A percentile compares a stretch with the other conserved stretches of the same genome.
These are phyloP conservation scores for Asparagopsis taxiformis DNA, from an alignment of 31 red algal genomes.

Conservation along the genomic window DNA sequence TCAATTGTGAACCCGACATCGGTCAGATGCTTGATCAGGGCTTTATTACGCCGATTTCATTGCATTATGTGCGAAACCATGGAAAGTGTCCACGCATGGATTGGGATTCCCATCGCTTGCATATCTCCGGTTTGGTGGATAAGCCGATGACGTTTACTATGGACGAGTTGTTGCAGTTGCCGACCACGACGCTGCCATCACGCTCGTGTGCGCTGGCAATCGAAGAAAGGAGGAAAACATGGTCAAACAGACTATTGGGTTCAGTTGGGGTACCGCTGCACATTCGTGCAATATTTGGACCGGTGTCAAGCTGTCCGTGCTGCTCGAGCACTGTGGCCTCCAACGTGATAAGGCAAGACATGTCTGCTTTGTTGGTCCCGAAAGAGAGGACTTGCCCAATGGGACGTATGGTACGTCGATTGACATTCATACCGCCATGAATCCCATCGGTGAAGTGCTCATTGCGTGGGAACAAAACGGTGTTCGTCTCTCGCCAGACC, in stretches of 20 bases:
- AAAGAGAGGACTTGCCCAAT: slow-evolving; percentile 28
- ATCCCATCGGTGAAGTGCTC: slow-evolving; percentile 45
- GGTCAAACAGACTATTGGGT: slow-evolving; percentile 34
- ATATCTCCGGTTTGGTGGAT: slow-evolving; percentile 24
- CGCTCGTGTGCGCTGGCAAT: slow-evolving; percentile 69
- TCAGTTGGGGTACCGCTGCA: slow-evolving; percentile 53
- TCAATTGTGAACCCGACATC: slow-evolving; percentile 44
- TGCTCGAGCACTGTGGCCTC: slow-evolving; percentile 39
- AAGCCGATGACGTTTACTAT: slow-evolving; percentile 29
- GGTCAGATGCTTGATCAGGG: slow-evolving; percentile 12
- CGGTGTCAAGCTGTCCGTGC: slow-evolving; percentile 41
- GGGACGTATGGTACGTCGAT: slow-evolving; percentile 50
- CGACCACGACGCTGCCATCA: slow-evolving; percentile 30
- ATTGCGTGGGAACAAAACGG: slow-evolving; percentile 77
- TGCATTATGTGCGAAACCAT: slow-evolving; percentile 62
- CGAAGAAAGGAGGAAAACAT: slow-evolving; percentile 60
- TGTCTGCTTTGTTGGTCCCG: slow-evolving; percentile 42
- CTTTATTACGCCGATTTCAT: slow-evolving; percentile 29
- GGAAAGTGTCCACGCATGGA: background rate
- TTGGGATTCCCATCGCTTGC: slow-evolving; percentile 23
- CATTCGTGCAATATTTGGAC: slow-evolving; percentile 55
- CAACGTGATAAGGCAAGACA: slow-evolving; percentile 11
- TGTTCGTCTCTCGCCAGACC: slow-evolving; percentile 17
- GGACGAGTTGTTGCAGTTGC: slow-evolving; percentile 31
- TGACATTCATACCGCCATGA: slow-evolving; percentile 26